A percentile compares a stretch with the other conserved stretches of the same genome.
Conservation (phyloP, 2,329 filamentous ascomycete genomes). For the Kalaharituber pfeilii region DNA sequence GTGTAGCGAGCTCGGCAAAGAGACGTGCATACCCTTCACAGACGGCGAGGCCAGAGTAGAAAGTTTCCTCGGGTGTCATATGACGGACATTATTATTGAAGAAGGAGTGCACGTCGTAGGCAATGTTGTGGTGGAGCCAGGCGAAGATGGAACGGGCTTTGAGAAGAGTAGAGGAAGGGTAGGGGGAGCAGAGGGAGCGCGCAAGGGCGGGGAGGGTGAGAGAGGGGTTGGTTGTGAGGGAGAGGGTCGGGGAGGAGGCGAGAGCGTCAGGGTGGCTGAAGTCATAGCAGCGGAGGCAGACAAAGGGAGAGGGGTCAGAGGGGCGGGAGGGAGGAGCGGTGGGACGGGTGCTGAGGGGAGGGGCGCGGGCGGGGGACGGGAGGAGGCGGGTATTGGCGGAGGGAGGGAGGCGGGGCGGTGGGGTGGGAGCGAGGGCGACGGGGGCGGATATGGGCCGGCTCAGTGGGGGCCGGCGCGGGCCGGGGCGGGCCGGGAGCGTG, state of each 20-base stretch:
- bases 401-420: slow-evolving; percentile 15
- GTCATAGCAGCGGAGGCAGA: slow-evolving; percentile 73
- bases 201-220: slow-evolving; percentile 58
- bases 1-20: slow-evolving; percentile 33
- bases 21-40: slow-evolving; percentile 81
- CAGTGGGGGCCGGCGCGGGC: too few species aligned
- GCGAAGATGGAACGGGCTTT: slow-evolving; percentile 87
- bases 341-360: slow-evolving; percentile 17
- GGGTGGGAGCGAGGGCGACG: slow-evolving; percentile 17
- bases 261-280: slow-evolving; percentile 67
- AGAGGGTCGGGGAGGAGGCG: slow-evolving; percentile 49
- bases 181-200: slow-evolving; percentile 57
- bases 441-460: too few species aligned
- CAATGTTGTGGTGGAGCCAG: slow-evolving; percentile 88
- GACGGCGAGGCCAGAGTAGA: slow-evolving; percentile 64
- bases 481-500: too few species aligned
- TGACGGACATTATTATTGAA: slow-evolving; percentile 52
- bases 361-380: slow-evolving; percentile 11
- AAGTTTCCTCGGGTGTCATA: slow-evolving; percentile 52
- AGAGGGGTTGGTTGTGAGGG: slow-evolving; percentile 45
- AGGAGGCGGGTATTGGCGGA: slow-evolving; percentile 9
- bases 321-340: slow-evolving; percentile 19
- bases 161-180: slow-evolving; percentile 60
- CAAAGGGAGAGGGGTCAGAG: slow-evolving; percentile 32
- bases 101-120: slow-evolving; percentile 66